Evolutionary conservation across 345 rosid species (phyloP).

Genomic region (Hirschfeldia incana): DNA sequence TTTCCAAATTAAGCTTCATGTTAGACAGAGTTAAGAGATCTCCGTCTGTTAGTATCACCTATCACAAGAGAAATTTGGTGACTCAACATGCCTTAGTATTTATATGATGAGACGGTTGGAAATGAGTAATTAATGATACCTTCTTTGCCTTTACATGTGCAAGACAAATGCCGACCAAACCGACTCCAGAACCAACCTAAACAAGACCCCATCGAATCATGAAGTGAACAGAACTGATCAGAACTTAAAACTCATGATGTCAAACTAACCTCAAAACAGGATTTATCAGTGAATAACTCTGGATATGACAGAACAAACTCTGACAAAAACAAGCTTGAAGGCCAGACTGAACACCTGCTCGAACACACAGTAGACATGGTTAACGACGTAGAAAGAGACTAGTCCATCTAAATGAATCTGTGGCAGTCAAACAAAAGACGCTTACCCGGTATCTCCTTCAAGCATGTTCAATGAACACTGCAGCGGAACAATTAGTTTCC

Average conservation of each 20-base stretch:
- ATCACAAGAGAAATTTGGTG: background rate
- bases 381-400: slow-evolving; percentile 13
- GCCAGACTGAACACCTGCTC: slow-evolving; percentile 84
- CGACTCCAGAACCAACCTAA: slow-evolving; percentile 95
- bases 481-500: slow-evolving; percentile 57
- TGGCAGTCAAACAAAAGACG: background rate
- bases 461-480: slow-evolving; percentile 84
- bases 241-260: slow-evolving; percentile 1
- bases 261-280: slow-evolving; percentile 75
- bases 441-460: slow-evolving; percentile 90
- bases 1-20: slow-evolving; percentile 69
- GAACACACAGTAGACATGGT: background rate
- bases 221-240: slow-evolving; percentile 1
- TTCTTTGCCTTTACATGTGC: slow-evolving; percentile 72
- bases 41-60: slow-evolving; percentile 81
- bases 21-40: slow-evolving; percentile 71
- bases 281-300: slow-evolving; percentile 54
- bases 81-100: background rate
- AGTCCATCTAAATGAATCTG: background rate
- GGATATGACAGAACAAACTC: slow-evolving; percentile 75
- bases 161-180: slow-evolving; percentile 80
- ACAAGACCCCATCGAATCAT: slow-evolving; percentile 17
- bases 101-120: background rate
- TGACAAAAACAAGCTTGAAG: slow-evolving; percentile 73
- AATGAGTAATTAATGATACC: slow-evolving; percentile 44